phyloP scores from a whole-genome alignment of 192 early-diverging fungal species.

The Chytriomyces hyalinus region DNA sequence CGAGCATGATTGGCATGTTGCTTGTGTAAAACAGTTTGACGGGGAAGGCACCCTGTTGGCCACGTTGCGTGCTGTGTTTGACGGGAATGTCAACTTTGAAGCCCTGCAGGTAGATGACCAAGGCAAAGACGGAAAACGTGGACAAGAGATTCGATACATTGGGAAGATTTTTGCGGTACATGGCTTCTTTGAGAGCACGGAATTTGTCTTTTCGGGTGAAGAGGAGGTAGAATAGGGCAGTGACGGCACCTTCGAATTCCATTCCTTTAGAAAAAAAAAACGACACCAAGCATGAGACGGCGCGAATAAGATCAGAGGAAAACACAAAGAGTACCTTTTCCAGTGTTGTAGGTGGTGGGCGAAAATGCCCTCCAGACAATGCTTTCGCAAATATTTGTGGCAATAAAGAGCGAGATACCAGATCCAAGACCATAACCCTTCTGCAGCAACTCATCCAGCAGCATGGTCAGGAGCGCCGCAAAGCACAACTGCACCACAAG shows the following conservation, averaged over 20 bases:
- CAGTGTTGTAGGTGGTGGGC: slow-evolving; percentile 97
- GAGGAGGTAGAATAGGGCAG: slow-evolving; percentile 93
- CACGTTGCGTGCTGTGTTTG: slow-evolving; percentile 93
- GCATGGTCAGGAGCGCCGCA: slow-evolving; percentile 95
- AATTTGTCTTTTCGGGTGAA: slow-evolving; percentile 96
- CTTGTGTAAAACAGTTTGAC: slow-evolving; percentile 99
- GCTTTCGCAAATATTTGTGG: slow-evolving; percentile 99
- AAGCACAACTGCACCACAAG: slow-evolving; percentile 97
- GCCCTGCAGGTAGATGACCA: slow-evolving; percentile 89
- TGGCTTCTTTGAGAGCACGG: slow-evolving; percentile 94
- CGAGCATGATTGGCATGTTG: slow-evolving; percentile 99
- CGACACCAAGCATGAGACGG: neutral
- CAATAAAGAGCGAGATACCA: slow-evolving; percentile 99
- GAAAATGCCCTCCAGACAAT: slow-evolving; percentile 99
- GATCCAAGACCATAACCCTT: slow-evolving; percentile 99
- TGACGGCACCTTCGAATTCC: slow-evolving; percentile 98
- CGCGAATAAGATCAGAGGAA: neutral
- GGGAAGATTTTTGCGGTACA: slow-evolving; percentile 80
- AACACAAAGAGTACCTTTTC: slow-evolving; percentile 67
- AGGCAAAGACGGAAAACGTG: slow-evolving; percentile 77
- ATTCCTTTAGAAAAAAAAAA: slow-evolving; percentile 55
- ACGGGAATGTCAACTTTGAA: slow-evolving; percentile 99
- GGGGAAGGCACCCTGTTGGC: slow-evolving; percentile 97
- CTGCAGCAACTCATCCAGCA: slow-evolving; percentile 98
- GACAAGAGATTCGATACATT: slow-evolving; percentile 83